These are phyloP conservation scores for Endocalyx cinctus DNA, from an alignment of 2,329 filamentous ascomycete genomes.

Conservation along the genomic window DNA sequence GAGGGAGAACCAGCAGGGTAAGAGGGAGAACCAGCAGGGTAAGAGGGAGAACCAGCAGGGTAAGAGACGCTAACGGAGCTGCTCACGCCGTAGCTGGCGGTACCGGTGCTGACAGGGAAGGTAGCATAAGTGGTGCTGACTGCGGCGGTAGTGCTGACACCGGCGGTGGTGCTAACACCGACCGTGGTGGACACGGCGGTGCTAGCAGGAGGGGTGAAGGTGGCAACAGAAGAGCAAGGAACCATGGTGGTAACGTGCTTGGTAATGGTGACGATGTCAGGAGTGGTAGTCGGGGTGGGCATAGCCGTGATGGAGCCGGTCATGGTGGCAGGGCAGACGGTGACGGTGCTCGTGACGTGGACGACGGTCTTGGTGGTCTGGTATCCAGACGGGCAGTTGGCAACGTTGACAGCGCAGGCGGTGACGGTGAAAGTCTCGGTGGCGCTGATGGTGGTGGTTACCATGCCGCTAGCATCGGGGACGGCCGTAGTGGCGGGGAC, in stretches of 20 bases:
- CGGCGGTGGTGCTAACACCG: not conserved
- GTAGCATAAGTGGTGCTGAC: not conserved
- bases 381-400: conserved; percentile 36
- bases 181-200: too few relatives aligned
- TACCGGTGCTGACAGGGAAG: not conserved
- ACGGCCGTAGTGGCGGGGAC: conserved; percentile 2
- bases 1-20: not conserved
- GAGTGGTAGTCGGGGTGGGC: conserved; percentile 9
- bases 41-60: conserved; percentile 2
- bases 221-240: conserved; percentile 20
- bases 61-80: conserved; percentile 1
- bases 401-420: conserved; percentile 30
- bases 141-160: not conserved
- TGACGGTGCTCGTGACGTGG: conserved; percentile 27
- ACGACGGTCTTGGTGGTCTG: conserved; percentile 28
- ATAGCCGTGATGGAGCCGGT: conserved; percentile 17
- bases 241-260: conserved; percentile 18
- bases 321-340: conserved; percentile 22
- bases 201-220: conserved; percentile 20
- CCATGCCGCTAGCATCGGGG: conserved; percentile 5
- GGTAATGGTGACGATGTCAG: conserved; percentile 18
- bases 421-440: conserved; percentile 28
- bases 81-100: conserved; percentile 1
- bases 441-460: conserved; percentile 19
- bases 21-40: conserved; percentile 1